Percentiles rank a stretch among this genome's conserved stretches.
Evolutionary conservation across 768 basidiomycete species (phyloP).

Genomic region (Suillus luteus): DNA sequence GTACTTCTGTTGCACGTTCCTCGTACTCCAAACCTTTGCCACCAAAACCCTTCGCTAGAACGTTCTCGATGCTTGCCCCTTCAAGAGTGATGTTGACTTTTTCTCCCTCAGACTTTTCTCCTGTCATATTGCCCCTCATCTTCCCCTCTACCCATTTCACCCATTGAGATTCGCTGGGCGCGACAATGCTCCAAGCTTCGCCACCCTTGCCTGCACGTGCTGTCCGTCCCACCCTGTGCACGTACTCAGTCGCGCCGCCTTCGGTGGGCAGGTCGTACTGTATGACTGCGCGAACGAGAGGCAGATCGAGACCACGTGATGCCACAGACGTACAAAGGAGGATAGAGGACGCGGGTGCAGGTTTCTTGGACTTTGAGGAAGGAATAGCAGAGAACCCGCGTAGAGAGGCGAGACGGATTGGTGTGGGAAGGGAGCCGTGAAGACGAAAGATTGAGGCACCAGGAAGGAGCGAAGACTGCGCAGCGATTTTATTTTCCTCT

Average conservation of each 20-base stretch:
- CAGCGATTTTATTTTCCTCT: conserved; percentile 48
- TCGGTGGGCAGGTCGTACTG: conserved; percentile 99
- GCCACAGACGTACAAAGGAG: conserved; percentile 96
- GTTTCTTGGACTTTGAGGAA: conserved; percentile 32
- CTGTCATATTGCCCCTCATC: conserved; percentile 59
- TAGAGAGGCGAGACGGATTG: conserved; percentile 80
- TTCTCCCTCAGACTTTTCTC: conserved; percentile 23
- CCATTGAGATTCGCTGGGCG: conserved; percentile 88
- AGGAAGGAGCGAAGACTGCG: conserved; percentile 77
- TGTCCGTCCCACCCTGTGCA: conserved; percentile 95
- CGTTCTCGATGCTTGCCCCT: conserved; percentile 63
- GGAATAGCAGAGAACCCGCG: conserved; percentile 67
- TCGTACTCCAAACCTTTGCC: conserved; percentile 82
- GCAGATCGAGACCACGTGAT: conserved; percentile 95
- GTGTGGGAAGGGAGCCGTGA: conserved; percentile 88
- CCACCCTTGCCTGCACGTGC: conserved; percentile 95
- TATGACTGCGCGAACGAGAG: conserved; percentile 89
- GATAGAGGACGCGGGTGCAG: conserved; percentile 56
- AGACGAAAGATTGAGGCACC: conserved; percentile 81
- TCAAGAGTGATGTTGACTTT: conserved; percentile 51
- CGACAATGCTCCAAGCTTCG: conserved; percentile 92
- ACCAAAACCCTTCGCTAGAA: conserved; percentile 83
- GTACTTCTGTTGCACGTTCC: conserved; percentile 90
- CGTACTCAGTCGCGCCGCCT: conserved; percentile 93
- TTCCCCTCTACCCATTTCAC: conserved; percentile 84